Conservation (phyloP, 148 eudicot genomes). For the Polygonum maritimum region DNA sequence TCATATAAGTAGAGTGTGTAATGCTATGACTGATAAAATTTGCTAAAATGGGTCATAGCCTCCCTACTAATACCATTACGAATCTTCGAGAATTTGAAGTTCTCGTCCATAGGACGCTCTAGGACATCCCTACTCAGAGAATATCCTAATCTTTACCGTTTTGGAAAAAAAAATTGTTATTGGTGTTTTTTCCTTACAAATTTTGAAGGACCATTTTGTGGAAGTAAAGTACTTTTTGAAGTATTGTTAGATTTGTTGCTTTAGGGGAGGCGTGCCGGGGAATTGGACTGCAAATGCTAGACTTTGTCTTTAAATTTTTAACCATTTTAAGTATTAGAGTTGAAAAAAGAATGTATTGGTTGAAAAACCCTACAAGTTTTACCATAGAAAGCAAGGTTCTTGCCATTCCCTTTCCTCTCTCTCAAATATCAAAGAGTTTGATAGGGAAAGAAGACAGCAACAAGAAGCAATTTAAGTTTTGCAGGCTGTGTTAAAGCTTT, state of each 20-base stretch:
- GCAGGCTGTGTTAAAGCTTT: not conserved
- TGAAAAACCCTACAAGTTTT: not conserved
- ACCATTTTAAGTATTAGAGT: not conserved
- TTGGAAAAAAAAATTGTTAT: too few relatives aligned
- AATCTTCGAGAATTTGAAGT: too few relatives aligned
- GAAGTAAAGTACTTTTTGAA: not conserved
- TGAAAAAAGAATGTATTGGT: not conserved
- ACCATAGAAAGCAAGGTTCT: not conserved
- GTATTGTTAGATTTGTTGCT: not conserved
- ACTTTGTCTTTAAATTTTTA: not conserved
- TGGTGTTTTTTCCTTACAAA: not conserved
- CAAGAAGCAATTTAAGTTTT: not conserved
- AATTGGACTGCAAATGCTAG: not conserved
- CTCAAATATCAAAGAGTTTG: not conserved
- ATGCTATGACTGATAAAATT: too few relatives aligned
- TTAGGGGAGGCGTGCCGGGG: not conserved
- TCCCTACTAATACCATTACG: too few relatives aligned
- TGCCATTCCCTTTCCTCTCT: not conserved
- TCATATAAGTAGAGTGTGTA: too few relatives aligned
- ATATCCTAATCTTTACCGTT: too few relatives aligned
- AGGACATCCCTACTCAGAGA: too few relatives aligned
- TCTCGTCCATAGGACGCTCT: too few relatives aligned
- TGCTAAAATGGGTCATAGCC: too few relatives aligned
- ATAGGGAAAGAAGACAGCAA: conserved; percentile 3
- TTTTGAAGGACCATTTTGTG: not conserved